Base-by-base conservation (phyloP, 805 yeast species). In the Hanseniaspora thailandica region DNA sequence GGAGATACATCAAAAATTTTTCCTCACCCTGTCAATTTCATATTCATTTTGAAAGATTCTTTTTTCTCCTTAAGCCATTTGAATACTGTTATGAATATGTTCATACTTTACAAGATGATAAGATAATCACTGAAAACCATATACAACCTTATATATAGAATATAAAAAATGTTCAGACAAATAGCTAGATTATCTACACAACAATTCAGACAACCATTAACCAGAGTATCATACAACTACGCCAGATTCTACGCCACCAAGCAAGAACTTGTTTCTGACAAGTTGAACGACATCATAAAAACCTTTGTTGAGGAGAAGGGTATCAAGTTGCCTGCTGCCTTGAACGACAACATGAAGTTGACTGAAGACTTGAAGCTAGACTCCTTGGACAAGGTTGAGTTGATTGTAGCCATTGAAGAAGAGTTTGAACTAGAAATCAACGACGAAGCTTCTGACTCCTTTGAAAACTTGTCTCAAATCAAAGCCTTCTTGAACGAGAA, bases 351-450 rank as follows among this genome's bases (percentile, higher is more conserved):
- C 35, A 20, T 28, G n/a, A 50, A 43, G 22, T 25, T 50, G 19
- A 50, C 31, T 19, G 54, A 53, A 22, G 55, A 53, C 40, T 49
- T 49, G 36, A 44, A 33, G 13, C 25, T 53, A 66, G 98, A 90
- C 70, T 86, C 96, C 9, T 76, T 90, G 60, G 98, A 90, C 65
- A 84, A 93, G 58, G 96, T 90, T 57, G 98, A 90, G 73, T 89
- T 93, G 54, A 77, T 93, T 62, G 95, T 93, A 69, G 96, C 96
- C 55, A 82, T 90, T 64, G 98, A 90, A 75, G 96, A 89, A 75
- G 89, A 82, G 67, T 82, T 82, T 59, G 55, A 53, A 17, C 19
- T 53, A 17, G 55, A 53, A 53, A 53, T 53, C 28, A 44, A 47
- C 10, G 55, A 53, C 15, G 52, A 47, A n/a, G 52, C 47, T 4